Base-by-base conservation (phyloP, 208 protist genomes). In the Wallacemonas sp. region DNA sequence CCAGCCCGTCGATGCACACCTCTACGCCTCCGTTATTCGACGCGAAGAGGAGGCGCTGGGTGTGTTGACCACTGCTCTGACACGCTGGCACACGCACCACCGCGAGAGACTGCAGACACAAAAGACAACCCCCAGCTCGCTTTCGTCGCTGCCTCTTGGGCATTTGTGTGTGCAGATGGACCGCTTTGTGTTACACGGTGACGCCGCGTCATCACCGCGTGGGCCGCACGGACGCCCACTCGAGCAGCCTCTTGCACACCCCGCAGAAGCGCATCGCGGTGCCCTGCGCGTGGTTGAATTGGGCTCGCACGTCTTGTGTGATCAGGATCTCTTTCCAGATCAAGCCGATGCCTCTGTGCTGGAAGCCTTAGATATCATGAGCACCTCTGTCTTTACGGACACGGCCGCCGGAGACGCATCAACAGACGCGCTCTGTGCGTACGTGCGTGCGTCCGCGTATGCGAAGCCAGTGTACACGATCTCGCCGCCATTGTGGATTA, bases 141-240 rank as follows among this genome's bases (percentile, higher is more conserved):
- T 41, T 6, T 14, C 36, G 36, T 41, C 36, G 6, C 36, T 14
- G 36, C 36, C 36, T 17, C 36, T 58, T 17, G 51, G 51, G n/a
- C 51, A 58, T 31, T 31, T 58, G 12, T 39, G 30, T 31, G 28
- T 58, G 6, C 51, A 58, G 51, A 42, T 58, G 30, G 51, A 58
- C n/a, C 31, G 33, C 12, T 58, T 58, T 21, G n/a, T n/a, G 30
- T 19, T 58, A 31, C 51, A 27, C 3, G 51, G 51, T 38, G 30
- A 58, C n/a, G 51, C 26, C 9, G 28, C 36, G n/a, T 26, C 51
- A 8, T 58, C 51, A 2, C 51, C 51, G 11, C 51, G 51, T 19
- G 51, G 51, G 14, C 28, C 28, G 26, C 51, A 31, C n/a, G 17
- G 30, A 21, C 26, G 31, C n/a, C n/a, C n/a, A 14, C 30, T 58